Percentiles rank a stretch among this genome's conserved stretches.
These are phyloP conservation scores for Colletotrichum sp. DNA, from an alignment of 2,329 filamentous ascomycete species.

Conservation along the genomic window DNA sequence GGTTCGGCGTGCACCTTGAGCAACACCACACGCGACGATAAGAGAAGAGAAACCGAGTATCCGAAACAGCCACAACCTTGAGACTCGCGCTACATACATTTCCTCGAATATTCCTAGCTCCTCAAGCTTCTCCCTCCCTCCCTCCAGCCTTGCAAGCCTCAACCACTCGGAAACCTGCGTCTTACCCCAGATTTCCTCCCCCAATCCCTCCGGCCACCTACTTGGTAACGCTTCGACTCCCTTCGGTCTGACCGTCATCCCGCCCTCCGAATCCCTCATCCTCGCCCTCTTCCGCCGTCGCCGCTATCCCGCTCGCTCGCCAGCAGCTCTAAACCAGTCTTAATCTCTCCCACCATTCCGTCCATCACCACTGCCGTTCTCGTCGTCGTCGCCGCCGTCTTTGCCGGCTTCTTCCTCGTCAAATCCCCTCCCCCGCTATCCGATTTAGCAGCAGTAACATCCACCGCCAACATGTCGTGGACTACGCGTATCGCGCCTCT, in stretches of 20 bases:
- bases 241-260: neutral
- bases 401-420: neutral
- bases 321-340: neutral
- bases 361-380: slow-evolving; percentile 1
- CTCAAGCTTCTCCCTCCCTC: neutral
- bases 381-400: slow-evolving; percentile 5
- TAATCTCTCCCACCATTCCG: slow-evolving; percentile 8
- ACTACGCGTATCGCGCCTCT: slow-evolving; percentile 53
- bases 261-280: neutral
- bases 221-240: neutral
- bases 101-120: neutral
- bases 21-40: neutral
- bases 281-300: neutral
- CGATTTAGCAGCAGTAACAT: neutral
- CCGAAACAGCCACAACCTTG: neutral
- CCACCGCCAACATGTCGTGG: slow-evolving; percentile 36
- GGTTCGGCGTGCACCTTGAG: neutral
- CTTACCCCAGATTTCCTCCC: neutral
- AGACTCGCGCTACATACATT: neutral
- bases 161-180: neutral
- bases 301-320: neutral
- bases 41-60: neutral
- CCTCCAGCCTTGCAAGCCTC: neutral
- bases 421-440: neutral
- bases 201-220: neutral